Percentiles rank a stretch among this genome's conserved stretches.
These are phyloP conservation scores for Aspergillus leporis DNA, from an alignment of 495 filamentous ascomycete species.

Conservation along the genomic window DNA sequence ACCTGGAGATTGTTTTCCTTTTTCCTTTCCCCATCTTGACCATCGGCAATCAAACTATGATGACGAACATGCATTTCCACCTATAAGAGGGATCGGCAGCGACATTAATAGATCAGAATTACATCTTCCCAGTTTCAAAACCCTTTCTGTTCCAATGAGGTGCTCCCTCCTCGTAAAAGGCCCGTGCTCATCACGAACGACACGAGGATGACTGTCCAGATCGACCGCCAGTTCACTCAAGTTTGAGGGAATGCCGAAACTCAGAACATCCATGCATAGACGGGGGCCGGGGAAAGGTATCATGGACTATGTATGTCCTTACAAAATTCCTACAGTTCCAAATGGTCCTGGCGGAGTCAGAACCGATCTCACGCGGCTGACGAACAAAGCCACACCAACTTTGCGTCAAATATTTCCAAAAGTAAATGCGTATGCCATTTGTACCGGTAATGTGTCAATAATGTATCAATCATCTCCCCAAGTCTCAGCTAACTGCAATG, in stretches of 20 bases:
- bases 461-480: slow-evolving; percentile 7
- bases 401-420: background rate
- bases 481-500: slow-evolving; percentile 6
- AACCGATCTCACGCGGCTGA: background rate
- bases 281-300: too few species aligned
- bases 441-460: slow-evolving; percentile 7
- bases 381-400: background rate
- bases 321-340: background rate
- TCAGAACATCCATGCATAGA: background rate
- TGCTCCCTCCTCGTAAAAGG: background rate
- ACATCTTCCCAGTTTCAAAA: background rate
- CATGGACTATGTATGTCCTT: background rate
- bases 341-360: background rate
- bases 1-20: too few species aligned
- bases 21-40: too few species aligned
- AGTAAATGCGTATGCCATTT: slow-evolving; percentile 16
- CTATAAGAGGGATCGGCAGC: background rate
- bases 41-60: too few species aligned
- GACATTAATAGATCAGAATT: background rate
- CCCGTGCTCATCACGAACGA: background rate
- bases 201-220: background rate
- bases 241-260: background rate
- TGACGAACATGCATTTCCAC: too few species aligned
- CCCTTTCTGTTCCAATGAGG: background rate
- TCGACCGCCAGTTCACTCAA: background rate